Conservation (phyloP, 495 filamentous ascomycete species). For the Hyaloscypha hepaticicola region DNA sequence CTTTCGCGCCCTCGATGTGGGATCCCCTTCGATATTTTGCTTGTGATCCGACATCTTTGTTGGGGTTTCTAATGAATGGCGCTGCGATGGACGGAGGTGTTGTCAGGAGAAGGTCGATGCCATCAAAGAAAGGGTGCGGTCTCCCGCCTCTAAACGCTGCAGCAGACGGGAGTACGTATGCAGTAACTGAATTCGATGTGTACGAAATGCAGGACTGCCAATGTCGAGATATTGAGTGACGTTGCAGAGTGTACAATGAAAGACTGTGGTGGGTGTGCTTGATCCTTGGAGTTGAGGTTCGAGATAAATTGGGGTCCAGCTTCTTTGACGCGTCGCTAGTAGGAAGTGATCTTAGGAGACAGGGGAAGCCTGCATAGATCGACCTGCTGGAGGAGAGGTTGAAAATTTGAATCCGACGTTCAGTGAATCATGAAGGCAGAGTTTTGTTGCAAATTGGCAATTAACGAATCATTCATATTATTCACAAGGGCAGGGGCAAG, state of each 20-base stretch:
- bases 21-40: constrained; percentile 12
- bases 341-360: constrained; percentile 8
- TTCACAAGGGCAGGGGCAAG: background rate
- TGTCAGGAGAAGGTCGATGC: constrained; percentile 21
- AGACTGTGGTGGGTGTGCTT: background rate
- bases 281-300: constrained; percentile 1
- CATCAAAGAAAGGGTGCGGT: constrained; percentile 27
- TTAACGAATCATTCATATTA: background rate
- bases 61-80: background rate
- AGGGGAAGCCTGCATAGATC: background rate
- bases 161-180: constrained; percentile 6
- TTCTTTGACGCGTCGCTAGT: constrained; percentile 5
- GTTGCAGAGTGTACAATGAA: background rate
- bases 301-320: constrained; percentile 10
- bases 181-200: background rate
- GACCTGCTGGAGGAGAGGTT: background rate
- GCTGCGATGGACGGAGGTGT: constrained; percentile 4
- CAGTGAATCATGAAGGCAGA: background rate
- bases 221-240: background rate
- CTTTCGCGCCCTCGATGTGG: constrained; percentile 6
- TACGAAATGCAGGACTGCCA: background rate
- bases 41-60: constrained; percentile 28
- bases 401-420: background rate
- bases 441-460: background rate
- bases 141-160: constrained; percentile 2